Percentiles rank a stretch among this genome's conserved stretches.
Evolutionary conservation across 768 basidiomycete genomes (phyloP).

Genomic region (Lactarius deliciosus): DNA sequence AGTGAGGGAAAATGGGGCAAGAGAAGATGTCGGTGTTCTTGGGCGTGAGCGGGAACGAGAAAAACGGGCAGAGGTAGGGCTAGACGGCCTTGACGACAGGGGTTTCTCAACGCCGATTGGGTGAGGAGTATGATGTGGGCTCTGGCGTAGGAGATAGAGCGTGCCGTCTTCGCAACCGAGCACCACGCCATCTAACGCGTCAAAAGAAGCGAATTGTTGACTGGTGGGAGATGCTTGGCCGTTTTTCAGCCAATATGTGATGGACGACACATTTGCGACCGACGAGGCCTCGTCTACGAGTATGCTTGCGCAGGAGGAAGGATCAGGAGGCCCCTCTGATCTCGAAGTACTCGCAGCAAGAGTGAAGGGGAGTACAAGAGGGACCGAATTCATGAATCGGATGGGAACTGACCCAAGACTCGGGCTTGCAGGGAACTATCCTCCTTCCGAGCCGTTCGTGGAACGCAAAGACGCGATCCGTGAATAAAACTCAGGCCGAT

Average conservation of each 20-base stretch:
- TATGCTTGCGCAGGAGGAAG: background rate
- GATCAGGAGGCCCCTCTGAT: slow-evolving; percentile 2
- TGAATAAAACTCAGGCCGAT: background rate
- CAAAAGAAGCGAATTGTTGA: slow-evolving; percentile 13
- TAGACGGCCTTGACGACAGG: slow-evolving; percentile 16
- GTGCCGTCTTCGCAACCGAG: slow-evolving; percentile 42
- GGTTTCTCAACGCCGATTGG: slow-evolving; percentile 19
- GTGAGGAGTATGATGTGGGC: background rate
- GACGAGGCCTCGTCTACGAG: slow-evolving; percentile 20
- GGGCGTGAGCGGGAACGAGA: slow-evolving; percentile 25
- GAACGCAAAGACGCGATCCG: too few relatives aligned
- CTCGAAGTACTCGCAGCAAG: slow-evolving; percentile 5
- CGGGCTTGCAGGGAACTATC: too few relatives aligned
- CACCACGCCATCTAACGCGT: slow-evolving; percentile 32
- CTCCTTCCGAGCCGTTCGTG: too few relatives aligned
- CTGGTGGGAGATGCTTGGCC: background rate
- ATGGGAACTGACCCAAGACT: too few relatives aligned
- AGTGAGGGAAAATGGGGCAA: slow-evolving; percentile 53
- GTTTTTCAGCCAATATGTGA: slow-evolving; percentile 10
- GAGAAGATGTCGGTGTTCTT: slow-evolving; percentile 24
- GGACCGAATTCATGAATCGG: slow-evolving; percentile 23
- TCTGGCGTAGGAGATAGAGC: slow-evolving; percentile 36
- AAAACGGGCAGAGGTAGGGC: slow-evolving; percentile 14
- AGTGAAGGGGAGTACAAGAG: slow-evolving; percentile 22
- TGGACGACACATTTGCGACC: slow-evolving; percentile 9